Percentiles rank a stretch among this genome's conserved stretches.
phyloP scores from a whole-genome alignment of 2,329 filamentous ascomycete species.

The Fusarium globosum region DNA sequence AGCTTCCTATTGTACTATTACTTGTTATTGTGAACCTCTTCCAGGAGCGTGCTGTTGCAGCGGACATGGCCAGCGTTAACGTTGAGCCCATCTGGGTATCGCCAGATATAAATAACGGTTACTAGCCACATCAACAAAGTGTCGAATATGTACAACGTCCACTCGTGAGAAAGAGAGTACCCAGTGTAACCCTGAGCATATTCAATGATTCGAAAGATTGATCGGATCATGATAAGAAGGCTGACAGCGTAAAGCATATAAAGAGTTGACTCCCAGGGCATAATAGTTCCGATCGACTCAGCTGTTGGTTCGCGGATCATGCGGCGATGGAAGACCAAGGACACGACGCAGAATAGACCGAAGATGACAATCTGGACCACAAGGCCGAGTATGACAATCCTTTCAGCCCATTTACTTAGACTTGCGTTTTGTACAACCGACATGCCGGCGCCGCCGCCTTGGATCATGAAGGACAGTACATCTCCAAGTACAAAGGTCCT shows the following conservation, averaged over 20 bases:
- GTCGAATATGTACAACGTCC: background rate
- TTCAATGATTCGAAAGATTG: background rate
- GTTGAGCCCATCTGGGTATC: background rate
- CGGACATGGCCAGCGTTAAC: background rate
- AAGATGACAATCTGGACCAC: too few species aligned
- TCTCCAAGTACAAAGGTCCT: too few species aligned
- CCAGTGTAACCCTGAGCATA: background rate
- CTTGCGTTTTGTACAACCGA: too few species aligned
- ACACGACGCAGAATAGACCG: too few species aligned
- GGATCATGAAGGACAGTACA: too few species aligned
- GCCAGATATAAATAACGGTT: background rate
- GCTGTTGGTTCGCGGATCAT: too few species aligned
- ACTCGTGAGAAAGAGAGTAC: background rate
- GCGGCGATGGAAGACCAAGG: too few species aligned
- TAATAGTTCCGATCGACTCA: too few species aligned
- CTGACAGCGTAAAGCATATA: background rate
- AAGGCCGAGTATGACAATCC: too few species aligned
- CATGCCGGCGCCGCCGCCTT: too few species aligned
- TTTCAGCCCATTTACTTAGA: too few species aligned
- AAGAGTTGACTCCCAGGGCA: too few species aligned
- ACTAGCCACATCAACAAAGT: background rate
- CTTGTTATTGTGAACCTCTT: background rate
- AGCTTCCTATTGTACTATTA: fast-evolving
- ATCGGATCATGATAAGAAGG: background rate
- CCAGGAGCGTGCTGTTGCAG: background rate